phyloP scores from a whole-genome alignment of 768 basidiomycete genomes.

The Amanita thiersii region DNA sequence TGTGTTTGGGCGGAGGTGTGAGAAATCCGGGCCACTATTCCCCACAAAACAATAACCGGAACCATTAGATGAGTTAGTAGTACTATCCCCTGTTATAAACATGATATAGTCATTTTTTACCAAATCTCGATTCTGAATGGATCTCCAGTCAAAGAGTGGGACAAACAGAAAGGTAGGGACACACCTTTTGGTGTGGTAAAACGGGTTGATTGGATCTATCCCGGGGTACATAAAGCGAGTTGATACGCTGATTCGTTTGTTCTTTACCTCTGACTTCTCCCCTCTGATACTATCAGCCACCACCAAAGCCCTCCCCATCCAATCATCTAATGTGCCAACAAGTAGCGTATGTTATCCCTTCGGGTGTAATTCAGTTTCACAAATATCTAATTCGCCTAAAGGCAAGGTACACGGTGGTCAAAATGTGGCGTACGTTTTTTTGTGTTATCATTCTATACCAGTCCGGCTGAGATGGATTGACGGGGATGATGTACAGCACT shows the following conservation, averaged over 20 bases:
- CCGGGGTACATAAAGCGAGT: too few species aligned
- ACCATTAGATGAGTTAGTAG: too few species aligned
- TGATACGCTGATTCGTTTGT: background rate
- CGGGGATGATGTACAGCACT: slow-evolving; percentile 43
- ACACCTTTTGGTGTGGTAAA: too few species aligned
- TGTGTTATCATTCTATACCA: slow-evolving; percentile 8
- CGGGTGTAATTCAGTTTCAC: slow-evolving; percentile 5
- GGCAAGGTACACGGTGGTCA: slow-evolving; percentile 72
- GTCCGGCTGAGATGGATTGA: slow-evolving; percentile 9
- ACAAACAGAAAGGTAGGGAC: too few species aligned
- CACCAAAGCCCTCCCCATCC: background rate
- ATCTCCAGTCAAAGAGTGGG: too few species aligned
- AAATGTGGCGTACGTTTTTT: slow-evolving; percentile 52
- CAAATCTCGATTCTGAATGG: too few species aligned
- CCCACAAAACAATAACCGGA: too few species aligned
- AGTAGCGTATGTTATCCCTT: slow-evolving; percentile 51
- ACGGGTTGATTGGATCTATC: too few species aligned
- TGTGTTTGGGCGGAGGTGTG: too few species aligned
- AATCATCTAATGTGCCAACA: slow-evolving; percentile 56
- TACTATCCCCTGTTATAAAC: too few species aligned
- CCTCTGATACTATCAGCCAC: background rate
- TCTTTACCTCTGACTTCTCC: background rate
- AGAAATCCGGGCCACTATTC: too few species aligned
- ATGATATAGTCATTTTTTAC: too few species aligned
- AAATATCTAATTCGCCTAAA: slow-evolving; percentile 20